These are phyloP conservation scores for Orobanche coerulescens DNA, from an alignment of 257 asterid species.

Conservation along the genomic window DNA sequence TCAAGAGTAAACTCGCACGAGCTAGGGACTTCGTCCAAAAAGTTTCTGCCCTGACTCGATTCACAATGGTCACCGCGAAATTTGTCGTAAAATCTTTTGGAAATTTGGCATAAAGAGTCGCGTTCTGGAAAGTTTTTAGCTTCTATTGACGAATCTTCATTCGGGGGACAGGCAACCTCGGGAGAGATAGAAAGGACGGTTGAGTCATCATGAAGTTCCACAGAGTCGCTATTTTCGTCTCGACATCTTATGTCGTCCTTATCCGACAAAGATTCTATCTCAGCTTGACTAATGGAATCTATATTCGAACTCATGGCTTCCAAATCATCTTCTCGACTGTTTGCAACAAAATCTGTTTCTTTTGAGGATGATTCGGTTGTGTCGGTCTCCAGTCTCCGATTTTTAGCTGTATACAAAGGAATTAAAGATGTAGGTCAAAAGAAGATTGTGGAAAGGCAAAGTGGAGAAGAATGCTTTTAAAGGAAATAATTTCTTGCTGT, in stretches of 20 bases:
- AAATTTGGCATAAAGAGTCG: slow-evolving; percentile 20
- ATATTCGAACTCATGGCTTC: slow-evolving; percentile 29
- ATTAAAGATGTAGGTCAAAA: slow-evolving; percentile 16
- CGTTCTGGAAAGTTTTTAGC: slow-evolving; percentile 19
- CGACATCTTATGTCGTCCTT: slow-evolving; percentile 14
- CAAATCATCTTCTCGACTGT: slow-evolving; percentile 12
- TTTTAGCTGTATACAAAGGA: slow-evolving; percentile 48
- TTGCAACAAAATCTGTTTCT: slow-evolving; percentile 22
- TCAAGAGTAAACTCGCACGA: slow-evolving; percentile 33
- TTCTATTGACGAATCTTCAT: slow-evolving; percentile 22
- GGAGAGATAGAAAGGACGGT: slow-evolving; percentile 29
- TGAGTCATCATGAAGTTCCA: slow-evolving; percentile 23
- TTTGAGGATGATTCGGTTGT: slow-evolving; percentile 20
- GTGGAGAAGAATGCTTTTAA: too few relatives aligned
- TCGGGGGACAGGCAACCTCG: slow-evolving; percentile 21
- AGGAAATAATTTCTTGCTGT: too few relatives aligned
- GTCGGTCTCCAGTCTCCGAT: slow-evolving; percentile 26
- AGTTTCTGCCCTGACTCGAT: slow-evolving; percentile 22
- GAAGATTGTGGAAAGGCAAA: background rate
- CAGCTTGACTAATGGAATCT: slow-evolving; percentile 23
- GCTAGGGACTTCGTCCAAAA: slow-evolving; percentile 37
- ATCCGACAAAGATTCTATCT: slow-evolving; percentile 25
- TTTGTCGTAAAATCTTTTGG: slow-evolving; percentile 15
- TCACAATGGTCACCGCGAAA: slow-evolving; percentile 17
- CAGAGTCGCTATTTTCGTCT: slow-evolving; percentile 13